These are phyloP conservation scores for Trichaptum fuscoviolaceum DNA, from an alignment of 768 basidiomycete genomes.

Conservation along the genomic window DNA sequence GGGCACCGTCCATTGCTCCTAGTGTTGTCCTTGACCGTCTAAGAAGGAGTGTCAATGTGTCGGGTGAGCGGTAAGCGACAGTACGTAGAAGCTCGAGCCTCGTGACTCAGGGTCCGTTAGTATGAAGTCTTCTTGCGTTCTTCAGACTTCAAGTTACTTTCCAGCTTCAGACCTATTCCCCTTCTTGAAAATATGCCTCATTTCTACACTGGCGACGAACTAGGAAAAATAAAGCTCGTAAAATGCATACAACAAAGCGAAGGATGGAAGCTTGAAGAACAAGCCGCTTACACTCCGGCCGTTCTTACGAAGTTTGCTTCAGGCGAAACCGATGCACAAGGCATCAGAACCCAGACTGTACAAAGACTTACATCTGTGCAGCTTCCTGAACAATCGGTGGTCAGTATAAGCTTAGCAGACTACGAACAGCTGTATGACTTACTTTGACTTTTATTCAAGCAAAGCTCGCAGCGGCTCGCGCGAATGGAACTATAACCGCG, in stretches of 20 bases:
- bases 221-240: conserved; percentile 43
- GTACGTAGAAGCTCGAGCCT: no score
- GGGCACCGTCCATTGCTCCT: conserved; percentile 58
- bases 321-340: conserved; percentile 24
- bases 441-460: conserved; percentile 27
- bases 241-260: conserved; percentile 51
- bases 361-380: neutral
- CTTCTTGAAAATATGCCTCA: conserved; percentile 45
- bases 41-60: neutral
- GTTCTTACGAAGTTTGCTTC: no score
- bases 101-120: no score
- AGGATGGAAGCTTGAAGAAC: conserved; percentile 16
- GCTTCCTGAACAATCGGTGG: neutral
- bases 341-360: conserved; percentile 37
- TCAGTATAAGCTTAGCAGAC: no score
- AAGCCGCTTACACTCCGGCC: neutral
- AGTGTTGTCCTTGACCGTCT: neutral
- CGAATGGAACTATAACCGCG: conserved; percentile 49
- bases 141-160: conserved; percentile 2
- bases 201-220: conserved; percentile 74
- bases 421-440: neutral
- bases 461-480: conserved; percentile 63
- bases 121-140: no score
- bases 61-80: no score
- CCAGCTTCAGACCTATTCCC: no score